phyloP scores from a whole-genome alignment of 2,329 filamentous ascomycete species.

The Beauveria sp. region DNA sequence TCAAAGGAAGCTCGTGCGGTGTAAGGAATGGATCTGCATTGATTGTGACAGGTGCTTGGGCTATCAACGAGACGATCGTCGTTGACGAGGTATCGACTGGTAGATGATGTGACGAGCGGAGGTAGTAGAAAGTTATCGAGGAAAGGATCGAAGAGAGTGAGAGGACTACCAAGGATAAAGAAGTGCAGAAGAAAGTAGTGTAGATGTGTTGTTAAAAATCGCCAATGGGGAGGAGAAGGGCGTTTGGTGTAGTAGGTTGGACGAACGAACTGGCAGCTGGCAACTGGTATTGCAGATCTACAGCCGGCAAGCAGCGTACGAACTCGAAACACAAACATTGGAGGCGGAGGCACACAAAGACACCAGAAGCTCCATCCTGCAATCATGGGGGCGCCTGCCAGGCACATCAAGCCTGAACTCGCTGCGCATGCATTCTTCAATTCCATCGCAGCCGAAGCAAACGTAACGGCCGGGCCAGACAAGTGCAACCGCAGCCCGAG shows the following conservation, averaged over 20 bases:
- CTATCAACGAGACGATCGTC: background rate
- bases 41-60: background rate
- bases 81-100: background rate
- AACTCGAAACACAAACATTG: constrained; percentile 10
- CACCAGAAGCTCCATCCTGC: background rate
- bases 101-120: background rate
- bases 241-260: background rate
- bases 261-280: background rate
- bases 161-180: background rate
- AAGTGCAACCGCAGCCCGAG: background rate
- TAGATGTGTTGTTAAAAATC: background rate
- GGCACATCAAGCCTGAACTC: background rate
- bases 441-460: background rate
- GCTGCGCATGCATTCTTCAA: background rate
- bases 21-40: constrained; percentile 11
- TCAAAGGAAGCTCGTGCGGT: background rate
- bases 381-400: background rate
- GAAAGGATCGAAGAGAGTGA: background rate
- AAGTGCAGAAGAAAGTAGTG: background rate
- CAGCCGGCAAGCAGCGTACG: constrained; percentile 6
- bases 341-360: background rate
- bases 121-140: background rate
- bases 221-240: background rate
- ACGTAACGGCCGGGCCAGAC: background rate
- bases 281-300: constrained; percentile 3